Conservation (phyloP, 805 yeast species). For the Priceomyces medius region DNA sequence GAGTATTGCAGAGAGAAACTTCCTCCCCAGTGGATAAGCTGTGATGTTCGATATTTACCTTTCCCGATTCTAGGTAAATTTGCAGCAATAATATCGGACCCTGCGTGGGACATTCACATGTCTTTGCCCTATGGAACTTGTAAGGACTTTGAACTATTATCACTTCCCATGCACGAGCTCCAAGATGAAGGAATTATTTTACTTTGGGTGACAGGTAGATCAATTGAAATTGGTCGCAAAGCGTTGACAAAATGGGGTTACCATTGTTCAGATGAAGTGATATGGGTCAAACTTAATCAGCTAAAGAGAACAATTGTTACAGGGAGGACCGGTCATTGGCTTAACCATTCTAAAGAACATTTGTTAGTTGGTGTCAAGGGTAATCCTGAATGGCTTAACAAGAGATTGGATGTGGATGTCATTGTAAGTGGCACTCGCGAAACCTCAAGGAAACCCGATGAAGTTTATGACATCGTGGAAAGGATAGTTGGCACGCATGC, state of each 20-base stretch:
- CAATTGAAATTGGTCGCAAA: constrained; percentile 82
- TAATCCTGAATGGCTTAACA: constrained; percentile 66
- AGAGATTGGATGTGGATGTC: constrained; percentile 67
- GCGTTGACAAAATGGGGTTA: constrained; percentile 85
- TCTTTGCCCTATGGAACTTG: constrained; percentile 74
- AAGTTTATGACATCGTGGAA: constrained; percentile 79
- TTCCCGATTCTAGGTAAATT: constrained; percentile 72
- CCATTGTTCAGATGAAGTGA: constrained; percentile 67
- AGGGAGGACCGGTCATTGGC: constrained; percentile 96
- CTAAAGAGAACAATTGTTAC: constrained; percentile 86
- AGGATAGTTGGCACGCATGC: constrained; percentile 75
- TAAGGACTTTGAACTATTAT: constrained; percentile 70
- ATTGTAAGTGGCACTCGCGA: constrained; percentile 84
- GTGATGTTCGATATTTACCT: constrained; percentile 77
- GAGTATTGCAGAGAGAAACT: constrained; percentile 30
- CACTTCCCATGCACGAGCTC: constrained; percentile 61
- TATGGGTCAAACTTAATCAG: constrained; percentile 92
- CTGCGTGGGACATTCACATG: constrained; percentile 97
- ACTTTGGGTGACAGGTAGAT: constrained; percentile 94
- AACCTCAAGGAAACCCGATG: constrained; percentile 89
- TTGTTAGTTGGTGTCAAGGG: constrained; percentile 85
- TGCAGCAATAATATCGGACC: constrained; percentile 84
- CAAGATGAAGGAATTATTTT: constrained; percentile 84
- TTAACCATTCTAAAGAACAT: constrained; percentile 93
- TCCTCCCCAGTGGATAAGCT: constrained; percentile 83